These are phyloP conservation scores for Ophiosphaerella korrae DNA, from an alignment of 2,329 filamentous ascomycete genomes.

Conservation along the genomic window DNA sequence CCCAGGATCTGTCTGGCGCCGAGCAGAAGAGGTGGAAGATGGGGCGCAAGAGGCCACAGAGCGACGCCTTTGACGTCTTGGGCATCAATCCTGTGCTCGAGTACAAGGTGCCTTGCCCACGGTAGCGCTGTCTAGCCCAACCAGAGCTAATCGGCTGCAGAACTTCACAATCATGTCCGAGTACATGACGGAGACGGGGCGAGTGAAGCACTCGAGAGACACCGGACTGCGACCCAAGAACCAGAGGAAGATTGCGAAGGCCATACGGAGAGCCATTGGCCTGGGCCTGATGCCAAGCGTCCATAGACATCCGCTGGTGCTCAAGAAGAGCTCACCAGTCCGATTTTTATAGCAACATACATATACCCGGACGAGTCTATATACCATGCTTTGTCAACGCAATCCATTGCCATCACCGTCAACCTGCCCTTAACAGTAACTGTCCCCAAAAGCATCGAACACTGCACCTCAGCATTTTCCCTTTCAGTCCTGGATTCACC, in stretches of 20 bases:
- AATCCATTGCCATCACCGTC: not conserved
- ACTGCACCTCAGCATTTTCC: conserved; percentile 10
- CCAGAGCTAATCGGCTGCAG: conserved; percentile 52
- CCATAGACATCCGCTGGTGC: conserved; percentile 73
- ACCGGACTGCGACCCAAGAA: conserved; percentile 87
- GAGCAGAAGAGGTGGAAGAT: conserved; percentile 84
- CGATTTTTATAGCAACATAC: conserved; percentile 26
- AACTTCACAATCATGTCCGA: conserved; percentile 93
- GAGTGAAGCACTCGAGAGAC: conserved; percentile 75
- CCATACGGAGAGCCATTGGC: conserved; percentile 84
- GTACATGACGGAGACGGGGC: conserved; percentile 81
- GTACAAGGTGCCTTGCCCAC: conserved; percentile 73
- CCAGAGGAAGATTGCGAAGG: conserved; percentile 91
- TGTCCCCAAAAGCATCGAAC: conserved; percentile 3
- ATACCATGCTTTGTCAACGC: not conserved
- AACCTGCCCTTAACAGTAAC: conserved; percentile 15
- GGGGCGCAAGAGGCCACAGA: conserved; percentile 52
- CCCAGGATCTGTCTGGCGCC: conserved; percentile 77
- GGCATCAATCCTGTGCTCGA: conserved; percentile 80
- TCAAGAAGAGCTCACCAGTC: conserved; percentile 32
- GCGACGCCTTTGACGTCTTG: conserved; percentile 79
- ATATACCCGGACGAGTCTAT: not conserved
- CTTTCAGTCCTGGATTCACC: conserved; percentile 5
- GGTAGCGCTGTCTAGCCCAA: not conserved
- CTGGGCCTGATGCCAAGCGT: conserved; percentile 91